Base-by-base conservation (phyloP, 306 rosid genomes). In the Quercus agrifolia region DNA sequence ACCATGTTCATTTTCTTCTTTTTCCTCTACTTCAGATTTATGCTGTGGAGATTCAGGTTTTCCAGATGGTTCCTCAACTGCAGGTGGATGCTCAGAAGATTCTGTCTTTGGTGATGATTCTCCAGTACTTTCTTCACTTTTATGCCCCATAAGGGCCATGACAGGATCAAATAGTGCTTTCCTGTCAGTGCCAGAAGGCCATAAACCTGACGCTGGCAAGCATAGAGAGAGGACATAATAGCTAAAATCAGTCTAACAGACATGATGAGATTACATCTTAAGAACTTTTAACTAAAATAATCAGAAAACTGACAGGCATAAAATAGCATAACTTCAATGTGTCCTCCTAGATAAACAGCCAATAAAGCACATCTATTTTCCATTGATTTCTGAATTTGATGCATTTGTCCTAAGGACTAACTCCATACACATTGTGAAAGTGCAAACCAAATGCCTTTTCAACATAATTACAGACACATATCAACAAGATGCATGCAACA, bases 141-240 rank as follows among this genome's bases (percentile, higher is more conserved):
- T 90, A 70, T 86, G 91, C 72, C 99, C 99, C 85, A 89, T 88
- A 70, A 93, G 85, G 63, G 97, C 81, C 87, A 89, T 85, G 67
- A 91, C 98, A 63, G 97, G 98, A 85, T 90, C 88, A 73, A 90
- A 92, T 57, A 94, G 76, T 2, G 85, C 6, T 73, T 88, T 91
- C 78, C 86, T 83, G 23, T 95, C 98, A 8, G 93, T 44, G 17
- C 92, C 73, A 35, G 85, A 58, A 74, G 93, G 86, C 99, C 96
- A 87, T 74, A 91, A 79, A 82, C 92, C 97, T 72, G 97, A 83
- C 85, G 79, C 97, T 92, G 85, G 74, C 84, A 83, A 27, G 69
- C 49, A 80, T 70, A 73, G 18, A 76, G 61, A 82, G 79, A 79
- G 49, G 77, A 75, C 62, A 73, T 18, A 63, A 79, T n/a, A 21